Percentiles rank a stretch among this genome's conserved stretches.
These are phyloP conservation scores for Monosporascus sp. DNA, from an alignment of 2,329 filamentous ascomycete genomes.

Conservation along the genomic window DNA sequence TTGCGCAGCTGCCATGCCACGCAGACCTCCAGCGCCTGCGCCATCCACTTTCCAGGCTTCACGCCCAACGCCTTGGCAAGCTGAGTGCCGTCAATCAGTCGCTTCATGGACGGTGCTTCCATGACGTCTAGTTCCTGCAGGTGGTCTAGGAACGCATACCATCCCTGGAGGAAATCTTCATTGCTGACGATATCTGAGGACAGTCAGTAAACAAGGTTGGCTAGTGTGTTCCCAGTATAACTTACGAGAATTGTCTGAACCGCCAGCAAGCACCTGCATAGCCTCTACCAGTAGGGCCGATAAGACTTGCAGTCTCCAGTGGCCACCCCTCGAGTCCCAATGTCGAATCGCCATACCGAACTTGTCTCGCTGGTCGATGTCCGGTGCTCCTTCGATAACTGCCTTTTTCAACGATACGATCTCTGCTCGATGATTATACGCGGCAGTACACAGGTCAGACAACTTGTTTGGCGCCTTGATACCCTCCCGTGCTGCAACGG, in stretches of 20 bases:
- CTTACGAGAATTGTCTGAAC: conserved; percentile 36
- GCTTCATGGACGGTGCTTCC: conserved; percentile 53
- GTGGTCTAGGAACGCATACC: conserved; percentile 53
- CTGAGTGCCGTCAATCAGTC: conserved; percentile 68
- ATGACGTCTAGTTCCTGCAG: conserved; percentile 49
- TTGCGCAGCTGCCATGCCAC: conserved; percentile 87
- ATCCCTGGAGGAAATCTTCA: conserved; percentile 39
- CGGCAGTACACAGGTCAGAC: conserved; percentile 59
- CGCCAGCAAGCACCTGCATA: conserved; percentile 32
- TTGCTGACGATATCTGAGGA: conserved; percentile 9
- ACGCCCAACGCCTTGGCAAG: conserved; percentile 63
- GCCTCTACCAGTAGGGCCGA: conserved; percentile 64
- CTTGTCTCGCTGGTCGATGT: conserved; percentile 51
- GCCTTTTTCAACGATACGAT: conserved; percentile 59
- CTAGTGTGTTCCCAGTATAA: conserved; percentile 2
- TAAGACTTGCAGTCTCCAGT: conserved; percentile 68
- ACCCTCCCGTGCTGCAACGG: conserved; percentile 66
- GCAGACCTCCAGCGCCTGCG: conserved; percentile 69
- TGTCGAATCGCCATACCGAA: conserved; percentile 69
- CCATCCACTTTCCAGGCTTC: conserved; percentile 83
- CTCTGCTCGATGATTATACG: conserved; percentile 55
- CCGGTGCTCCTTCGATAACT: conserved; percentile 39
- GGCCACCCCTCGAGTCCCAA: conserved; percentile 58
- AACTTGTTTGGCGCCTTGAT: conserved; percentile 76
- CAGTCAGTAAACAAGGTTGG: conserved; percentile 1